Evolutionary conservation across 768 basidiomycete genomes (phyloP).

Genomic region (Leccinum subgranulosum): DNA sequence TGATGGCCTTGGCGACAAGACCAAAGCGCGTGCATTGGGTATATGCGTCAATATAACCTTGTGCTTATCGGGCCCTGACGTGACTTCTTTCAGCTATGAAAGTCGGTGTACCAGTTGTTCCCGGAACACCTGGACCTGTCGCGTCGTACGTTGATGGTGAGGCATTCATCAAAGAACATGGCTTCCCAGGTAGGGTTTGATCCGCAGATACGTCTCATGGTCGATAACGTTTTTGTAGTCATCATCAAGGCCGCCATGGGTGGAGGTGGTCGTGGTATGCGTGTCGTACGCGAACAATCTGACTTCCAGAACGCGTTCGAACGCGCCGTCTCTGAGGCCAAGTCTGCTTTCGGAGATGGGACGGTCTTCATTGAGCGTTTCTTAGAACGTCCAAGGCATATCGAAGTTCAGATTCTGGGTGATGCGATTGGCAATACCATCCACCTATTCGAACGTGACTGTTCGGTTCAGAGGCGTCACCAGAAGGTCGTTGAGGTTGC

Average conservation of each 20-base stretch:
- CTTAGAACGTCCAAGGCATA: conserved; percentile 94
- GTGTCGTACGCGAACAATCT: conserved; percentile 92
- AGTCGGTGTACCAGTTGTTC: conserved; percentile 92
- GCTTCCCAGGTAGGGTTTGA: conserved; percentile 74
- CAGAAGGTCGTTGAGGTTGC: conserved; percentile 99
- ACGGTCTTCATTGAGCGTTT: conserved; percentile 99
- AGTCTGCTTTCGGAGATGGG: conserved; percentile 95
- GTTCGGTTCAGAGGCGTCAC: conserved; percentile 96
- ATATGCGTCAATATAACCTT: conserved; percentile 13
- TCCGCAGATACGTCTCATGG: background rate
- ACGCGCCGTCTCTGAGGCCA: conserved; percentile 93
- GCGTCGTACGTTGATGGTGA: conserved; percentile 73
- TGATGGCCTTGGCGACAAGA: conserved; percentile 97
- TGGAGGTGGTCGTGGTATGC: conserved; percentile 98
- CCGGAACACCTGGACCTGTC: conserved; percentile 96
- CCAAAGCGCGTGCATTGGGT: conserved; percentile 91
- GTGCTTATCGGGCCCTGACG: conserved; percentile 1
- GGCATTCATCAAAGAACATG: conserved; percentile 91
- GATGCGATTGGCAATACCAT: conserved; percentile 92
- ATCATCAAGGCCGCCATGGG: conserved; percentile 99
- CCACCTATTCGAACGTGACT: conserved; percentile 98
- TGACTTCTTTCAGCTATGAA: conserved; percentile 62
- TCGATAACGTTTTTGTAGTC: conserved; percentile 43
- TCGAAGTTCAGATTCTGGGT: conserved; percentile 94
- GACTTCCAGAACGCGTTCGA: conserved; percentile 89